phyloP scores from a whole-genome alignment of 805 yeast genomes.

The Sugiyamaella marilandica region DNA sequence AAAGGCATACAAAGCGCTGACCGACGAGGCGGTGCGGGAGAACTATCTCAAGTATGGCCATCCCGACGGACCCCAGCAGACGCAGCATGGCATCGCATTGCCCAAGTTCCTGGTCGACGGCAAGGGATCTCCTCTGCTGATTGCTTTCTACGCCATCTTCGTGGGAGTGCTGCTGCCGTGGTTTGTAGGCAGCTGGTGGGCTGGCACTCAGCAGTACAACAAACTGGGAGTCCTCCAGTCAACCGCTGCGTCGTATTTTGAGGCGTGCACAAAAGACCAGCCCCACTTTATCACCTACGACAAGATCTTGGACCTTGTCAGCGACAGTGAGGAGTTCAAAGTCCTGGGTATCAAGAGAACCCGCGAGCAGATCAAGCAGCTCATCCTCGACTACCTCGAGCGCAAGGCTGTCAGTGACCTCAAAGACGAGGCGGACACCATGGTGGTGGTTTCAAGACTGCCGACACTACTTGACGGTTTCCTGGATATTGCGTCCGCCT shows the following conservation, averaged over 20 bases:
- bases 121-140: conserved; percentile 58
- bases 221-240: conserved; percentile 75
- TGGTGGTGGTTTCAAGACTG: conserved; percentile 55
- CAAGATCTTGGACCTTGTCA: conserved; percentile 53
- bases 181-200: conserved; percentile 89
- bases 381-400: conserved; percentile 55
- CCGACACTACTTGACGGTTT: conserved; percentile 66
- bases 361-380: conserved; percentile 44
- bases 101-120: conserved; percentile 90
- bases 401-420: conserved; percentile 39
- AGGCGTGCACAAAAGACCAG: conserved; percentile 61
- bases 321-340: conserved; percentile 62
- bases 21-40: conserved; percentile 80
- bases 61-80: conserved; percentile 95
- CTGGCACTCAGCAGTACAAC: conserved; percentile 69
- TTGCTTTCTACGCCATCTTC: conserved; percentile 60
- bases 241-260: conserved; percentile 77
- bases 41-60: conserved; percentile 87
- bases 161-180: conserved; percentile 78
- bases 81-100: conserved; percentile 88
- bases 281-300: conserved; percentile 48
- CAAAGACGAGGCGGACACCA: conserved; percentile 41
- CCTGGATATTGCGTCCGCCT: conserved; percentile 74
- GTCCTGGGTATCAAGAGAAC: conserved; percentile 36
- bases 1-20: conserved; percentile 90